Conservation (phyloP, 768 basidiomycete genomes). For the Suillus alpinus region DNA sequence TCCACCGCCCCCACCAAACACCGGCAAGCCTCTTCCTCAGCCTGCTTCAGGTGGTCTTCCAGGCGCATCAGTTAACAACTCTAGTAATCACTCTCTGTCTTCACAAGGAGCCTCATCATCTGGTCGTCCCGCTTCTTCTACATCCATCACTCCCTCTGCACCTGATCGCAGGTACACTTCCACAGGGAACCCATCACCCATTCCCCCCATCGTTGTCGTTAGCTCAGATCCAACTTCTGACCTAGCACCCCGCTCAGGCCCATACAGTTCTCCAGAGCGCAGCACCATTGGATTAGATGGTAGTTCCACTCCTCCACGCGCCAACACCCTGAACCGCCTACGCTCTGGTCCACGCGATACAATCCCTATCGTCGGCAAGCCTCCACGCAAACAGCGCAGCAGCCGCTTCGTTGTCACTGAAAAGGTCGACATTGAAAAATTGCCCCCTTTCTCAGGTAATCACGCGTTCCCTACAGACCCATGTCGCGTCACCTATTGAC, state of each 20-base stretch:
- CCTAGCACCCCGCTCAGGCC: slow-evolving; percentile 37
- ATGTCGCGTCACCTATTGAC: slow-evolving; percentile 11
- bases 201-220: slow-evolving; percentile 86
- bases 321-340: slow-evolving; percentile 68
- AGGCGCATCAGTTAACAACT: slow-evolving; percentile 33
- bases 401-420: slow-evolving; percentile 95
- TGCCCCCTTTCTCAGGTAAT: slow-evolving; percentile 84
- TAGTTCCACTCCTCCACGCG: slow-evolving; percentile 59
- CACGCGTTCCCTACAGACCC: slow-evolving; percentile 24
- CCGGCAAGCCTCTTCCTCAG: slow-evolving; percentile 61
- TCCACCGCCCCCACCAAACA: slow-evolving; percentile 63
- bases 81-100: slow-evolving; percentile 37
- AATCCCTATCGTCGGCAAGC: slow-evolving; percentile 94
- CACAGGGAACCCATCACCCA: slow-evolving; percentile 42
- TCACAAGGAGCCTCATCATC: slow-evolving; percentile 40
- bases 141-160: slow-evolving; percentile 35
- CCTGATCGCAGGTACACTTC: slow-evolving; percentile 59
- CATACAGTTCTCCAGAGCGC: slow-evolving; percentile 47
- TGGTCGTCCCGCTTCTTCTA: slow-evolving; percentile 42
- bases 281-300: slow-evolving; percentile 45
- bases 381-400: slow-evolving; percentile 95
- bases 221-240: slow-evolving; percentile 66
- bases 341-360: slow-evolving; percentile 90
- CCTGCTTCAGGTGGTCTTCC: slow-evolving; percentile 40
- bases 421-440: slow-evolving; percentile 92